Base-by-base conservation (phyloP, 176 grass and related monocot species). In the Oryza punctata region DNA sequence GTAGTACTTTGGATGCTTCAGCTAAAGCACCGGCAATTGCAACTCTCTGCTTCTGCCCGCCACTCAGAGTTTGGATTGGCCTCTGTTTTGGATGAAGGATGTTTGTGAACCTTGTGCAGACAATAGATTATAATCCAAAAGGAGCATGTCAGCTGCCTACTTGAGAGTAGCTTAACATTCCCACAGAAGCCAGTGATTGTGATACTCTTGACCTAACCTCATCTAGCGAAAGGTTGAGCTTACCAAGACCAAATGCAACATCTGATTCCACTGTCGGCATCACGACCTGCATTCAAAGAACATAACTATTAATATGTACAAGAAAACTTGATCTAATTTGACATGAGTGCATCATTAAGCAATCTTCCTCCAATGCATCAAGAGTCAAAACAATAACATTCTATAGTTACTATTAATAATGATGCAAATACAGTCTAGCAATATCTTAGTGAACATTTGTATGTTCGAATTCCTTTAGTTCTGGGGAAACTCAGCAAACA, bases 11-110 rank as follows among this genome's bases (percentile, higher is more conserved):
- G 30, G 90, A 94, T 69, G 88, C 76, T 93, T 98, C 93, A 71
- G 96, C 96, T 79, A 98, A 93, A 61, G 96, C 96, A 85, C 93
- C 96, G 1, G 95, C 95, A 84, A 93, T 94, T 75, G 95, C 95
- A 86, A 97, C 92, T 80, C 95, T 90, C 79, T 97, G 92, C 88
- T 98, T 98, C 93, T 98, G 96, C 73, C 93, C 96, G 64, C 93
- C 93, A 81, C 96, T 98, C 69, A 97, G 78, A 75, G 90, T 97
- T 86, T 94, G 92, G 72, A 97, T 94, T 78, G 90, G 95, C 68
- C 95, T 97, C 95, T 97, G 90, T 82, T 60, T 88, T 63, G 82
- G 41, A 91, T 79, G 78, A 86, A 91, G 67, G 50, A 65, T 81
- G 68, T 83, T 83, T 90, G 77, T 87, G 47, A 90, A 87, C 70